Evolutionary conservation across 805 yeast genomes (phyloP).

Genomic region (Nakazawaea pomicola): DNA sequence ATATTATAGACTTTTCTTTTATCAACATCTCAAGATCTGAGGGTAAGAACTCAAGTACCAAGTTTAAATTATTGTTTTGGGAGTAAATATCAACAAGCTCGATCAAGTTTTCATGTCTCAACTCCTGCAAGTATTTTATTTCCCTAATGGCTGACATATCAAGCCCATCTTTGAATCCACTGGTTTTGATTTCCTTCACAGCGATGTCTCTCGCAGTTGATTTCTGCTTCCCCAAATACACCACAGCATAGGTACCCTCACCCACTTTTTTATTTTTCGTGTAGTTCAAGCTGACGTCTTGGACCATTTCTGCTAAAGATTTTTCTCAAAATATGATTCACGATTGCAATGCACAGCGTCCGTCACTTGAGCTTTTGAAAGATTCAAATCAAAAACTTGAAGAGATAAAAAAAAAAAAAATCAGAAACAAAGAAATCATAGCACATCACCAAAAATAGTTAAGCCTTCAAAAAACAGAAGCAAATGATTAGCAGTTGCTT

Average conservation of each 20-base stretch:
- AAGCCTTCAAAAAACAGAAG: not conserved
- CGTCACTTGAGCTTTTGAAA: no score
- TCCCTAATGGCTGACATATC: constrained; percentile 98
- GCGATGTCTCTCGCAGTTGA: constrained; percentile 65
- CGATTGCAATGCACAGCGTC: no score
- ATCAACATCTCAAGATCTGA: constrained; percentile 88
- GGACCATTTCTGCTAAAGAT: not conserved
- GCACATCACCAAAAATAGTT: no score
- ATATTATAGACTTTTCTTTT: constrained; percentile 70
- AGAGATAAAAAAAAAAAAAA: no score
- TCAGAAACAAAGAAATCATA: no score
- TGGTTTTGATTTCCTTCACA: constrained; percentile 91
- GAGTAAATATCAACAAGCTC: constrained; percentile 86
- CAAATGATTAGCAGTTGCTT: constrained; percentile 3
- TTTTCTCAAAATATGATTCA: not conserved
- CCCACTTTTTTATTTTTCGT: constrained; percentile 81
- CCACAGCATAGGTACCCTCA: constrained; percentile 99
- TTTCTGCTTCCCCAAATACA: constrained; percentile 71
- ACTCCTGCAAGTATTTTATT: constrained; percentile 81
- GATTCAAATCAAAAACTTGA: no score
- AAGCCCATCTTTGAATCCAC: constrained; percentile 90
- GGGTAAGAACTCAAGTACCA: constrained; percentile 91
- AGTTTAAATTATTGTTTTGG: constrained; percentile 56
- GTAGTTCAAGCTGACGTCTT: constrained; percentile 18
- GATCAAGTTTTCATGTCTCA: constrained; percentile 74